Evolutionary conservation across 2,329 filamentous ascomycete species (phyloP), one percentile per base, ranked within the genome.

Genomic region (Microascus cirrosus): DNA sequence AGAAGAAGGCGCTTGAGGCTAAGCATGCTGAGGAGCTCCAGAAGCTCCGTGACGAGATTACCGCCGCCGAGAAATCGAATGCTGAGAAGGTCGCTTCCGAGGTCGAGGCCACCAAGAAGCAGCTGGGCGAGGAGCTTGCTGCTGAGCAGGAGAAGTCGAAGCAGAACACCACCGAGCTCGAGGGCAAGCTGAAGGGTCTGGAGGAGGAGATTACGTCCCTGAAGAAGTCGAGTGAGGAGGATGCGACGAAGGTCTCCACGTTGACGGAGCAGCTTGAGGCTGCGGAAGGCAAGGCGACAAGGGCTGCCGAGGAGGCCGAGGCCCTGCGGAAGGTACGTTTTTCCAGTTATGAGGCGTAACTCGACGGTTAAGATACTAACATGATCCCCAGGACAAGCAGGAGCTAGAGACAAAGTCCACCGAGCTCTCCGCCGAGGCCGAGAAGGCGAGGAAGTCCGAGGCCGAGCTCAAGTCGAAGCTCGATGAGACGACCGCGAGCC

Each of bases 301-400:
- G 74, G 63, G 67, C 68, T 12, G 66, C 70, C 28, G 70, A 71
- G 22, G 66, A 73, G 54, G 65, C 77, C 8, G 64, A 69, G 56
- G 60, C 65, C 34, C 64, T 66, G 1, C 62, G 70, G 52, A 61
- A 63, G 28, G 71, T 73, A 68, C 62, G 68, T 57, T 45, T 42
- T 50, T 51, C 42, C 28, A 24, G 34, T 20, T 12, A 7, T 22
- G 1, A 11, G 6, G 11, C 20, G 6, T 20, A 24, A 11, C 20
- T 22, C 45, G n/a, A 24, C n/a, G 22, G 13, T 50, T 1, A 2
- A 4, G n/a, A 13, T 50, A 12, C 45, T 50, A 50, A 50, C 12
- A 7, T 10, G 35, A 6, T 3, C 13, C 50, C 34, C 35, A 61
- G 54, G 53, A 58, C 45, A 54, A 60, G 54, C 6, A 61, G 59